A percentile compares a stretch with the other conserved stretches of the same genome.
phyloP scores from a whole-genome alignment of 371 early-diverging fungal species.

The Mortierella sp. region DNA sequence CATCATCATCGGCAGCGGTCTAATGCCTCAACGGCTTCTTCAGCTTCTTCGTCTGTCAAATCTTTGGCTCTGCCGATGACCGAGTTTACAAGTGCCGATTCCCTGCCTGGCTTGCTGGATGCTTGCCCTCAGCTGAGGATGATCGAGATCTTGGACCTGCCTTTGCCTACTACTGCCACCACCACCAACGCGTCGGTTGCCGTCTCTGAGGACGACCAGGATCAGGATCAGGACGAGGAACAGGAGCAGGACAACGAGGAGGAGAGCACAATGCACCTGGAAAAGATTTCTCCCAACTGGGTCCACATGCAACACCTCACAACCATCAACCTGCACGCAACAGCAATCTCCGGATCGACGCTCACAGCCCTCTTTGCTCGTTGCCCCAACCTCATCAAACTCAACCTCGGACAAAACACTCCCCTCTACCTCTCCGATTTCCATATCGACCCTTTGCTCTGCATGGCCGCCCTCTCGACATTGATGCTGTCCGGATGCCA shows the following conservation, averaged over 20 bases:
- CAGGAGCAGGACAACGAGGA: neutral
- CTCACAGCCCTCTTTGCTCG: conserved; percentile 32
- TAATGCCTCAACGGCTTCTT: conserved; percentile 4
- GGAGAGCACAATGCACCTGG: too few relatives aligned
- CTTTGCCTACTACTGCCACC: neutral
- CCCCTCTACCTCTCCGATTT: conserved; percentile 42
- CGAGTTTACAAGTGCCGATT: conserved; percentile 32
- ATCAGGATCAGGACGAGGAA: neutral
- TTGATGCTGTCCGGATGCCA: conserved; percentile 34
- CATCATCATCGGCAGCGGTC: conserved; percentile 17
- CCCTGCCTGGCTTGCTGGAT: conserved; percentile 30
- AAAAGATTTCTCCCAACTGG: neutral
- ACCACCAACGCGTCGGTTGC: neutral
- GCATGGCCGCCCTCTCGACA: conserved; percentile 17
- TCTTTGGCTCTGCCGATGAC: neutral
- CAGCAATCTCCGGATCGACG: conserved; percentile 39
- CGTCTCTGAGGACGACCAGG: neutral
- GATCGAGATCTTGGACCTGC: conserved; percentile 32
- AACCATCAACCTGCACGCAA: conserved; percentile 37
- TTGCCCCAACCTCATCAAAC: conserved; percentile 33
- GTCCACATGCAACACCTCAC: conserved; percentile 38
- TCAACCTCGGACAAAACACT: conserved; percentile 34
- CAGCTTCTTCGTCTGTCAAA: neutral
- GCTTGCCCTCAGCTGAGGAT: conserved; percentile 37
- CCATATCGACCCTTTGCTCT: conserved; percentile 18